These are phyloP conservation scores for Cytauxzoon felis DNA, from an alignment of 169 alveolate species.

Conservation along the genomic window DNA sequence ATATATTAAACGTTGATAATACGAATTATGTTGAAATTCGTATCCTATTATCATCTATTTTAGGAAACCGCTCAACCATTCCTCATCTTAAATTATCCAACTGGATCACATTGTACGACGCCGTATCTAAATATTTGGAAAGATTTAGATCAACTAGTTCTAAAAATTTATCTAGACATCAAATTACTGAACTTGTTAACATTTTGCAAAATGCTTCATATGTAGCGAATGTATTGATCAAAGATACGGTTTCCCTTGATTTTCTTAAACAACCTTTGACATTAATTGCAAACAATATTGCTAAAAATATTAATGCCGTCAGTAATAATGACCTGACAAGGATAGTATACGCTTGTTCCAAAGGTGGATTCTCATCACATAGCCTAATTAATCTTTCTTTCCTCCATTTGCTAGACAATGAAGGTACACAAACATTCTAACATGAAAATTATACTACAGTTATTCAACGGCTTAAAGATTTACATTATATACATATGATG, in stretches of 20 bases:
- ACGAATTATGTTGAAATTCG: no score
- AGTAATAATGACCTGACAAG: constrained; percentile 44
- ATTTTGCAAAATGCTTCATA: constrained; percentile 51
- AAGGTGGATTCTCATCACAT: constrained; percentile 30
- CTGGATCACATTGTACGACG: no score
- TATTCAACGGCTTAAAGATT: constrained; percentile 28
- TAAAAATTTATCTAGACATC: no score
- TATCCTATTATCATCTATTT: no score
- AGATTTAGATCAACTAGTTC: no score
- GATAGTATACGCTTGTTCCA: constrained; percentile 50
- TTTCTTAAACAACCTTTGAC: neutral
- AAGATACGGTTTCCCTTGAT: neutral
- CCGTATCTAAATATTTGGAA: no score
- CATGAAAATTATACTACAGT: constrained; percentile 3
- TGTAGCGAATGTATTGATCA: neutral
- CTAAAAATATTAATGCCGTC: constrained; percentile 22
- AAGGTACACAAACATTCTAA: constrained; percentile 7
- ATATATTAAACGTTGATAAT: no score
- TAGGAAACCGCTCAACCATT: no score
- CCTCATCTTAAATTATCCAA: no score
- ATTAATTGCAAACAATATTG: constrained; percentile 1
- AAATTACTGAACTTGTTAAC: constrained; percentile 19
- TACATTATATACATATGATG: constrained; percentile 29
- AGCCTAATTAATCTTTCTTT: constrained; percentile 13
- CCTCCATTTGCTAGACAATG: constrained; percentile 41